Percentiles rank a stretch among this genome's conserved stretches.
Conservation (phyloP, 2,329 filamentous ascomycete species). For the Aspergillus versicolor region DNA sequence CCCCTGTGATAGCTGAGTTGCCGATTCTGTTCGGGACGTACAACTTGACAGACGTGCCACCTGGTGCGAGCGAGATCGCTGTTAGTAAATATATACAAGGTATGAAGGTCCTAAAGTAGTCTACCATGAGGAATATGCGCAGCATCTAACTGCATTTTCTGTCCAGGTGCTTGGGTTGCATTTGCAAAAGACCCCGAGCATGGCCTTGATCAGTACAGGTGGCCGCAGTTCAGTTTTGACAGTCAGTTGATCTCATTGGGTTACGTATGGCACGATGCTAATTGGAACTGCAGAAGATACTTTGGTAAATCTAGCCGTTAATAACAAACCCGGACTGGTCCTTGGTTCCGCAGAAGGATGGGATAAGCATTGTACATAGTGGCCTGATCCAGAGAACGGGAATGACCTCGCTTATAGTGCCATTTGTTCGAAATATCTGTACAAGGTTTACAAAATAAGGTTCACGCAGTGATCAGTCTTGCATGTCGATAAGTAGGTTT, state of each 20-base stretch:
- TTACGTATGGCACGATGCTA: too few relatives aligned
- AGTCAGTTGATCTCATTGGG: neutral
- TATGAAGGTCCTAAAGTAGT: neutral
- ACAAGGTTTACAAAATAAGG: too few relatives aligned
- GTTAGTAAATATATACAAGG: neutral
- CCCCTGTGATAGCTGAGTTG: neutral
- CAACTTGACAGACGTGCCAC: neutral
- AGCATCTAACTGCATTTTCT: neutral
- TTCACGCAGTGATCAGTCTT: too few relatives aligned
- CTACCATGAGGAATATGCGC: too few relatives aligned
- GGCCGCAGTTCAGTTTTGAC: neutral
- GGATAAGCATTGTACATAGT: neutral
- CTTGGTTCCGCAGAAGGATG: neutral
- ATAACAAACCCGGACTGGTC: neutral
- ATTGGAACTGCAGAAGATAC: neutral
- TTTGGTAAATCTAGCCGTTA: neutral
- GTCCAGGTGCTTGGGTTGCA: neutral
- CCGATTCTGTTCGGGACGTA: neutral
- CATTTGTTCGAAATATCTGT: too few relatives aligned
- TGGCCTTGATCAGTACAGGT: neutral
- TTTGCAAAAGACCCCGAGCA: neutral
- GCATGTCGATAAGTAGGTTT: too few relatives aligned
- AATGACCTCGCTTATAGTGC: too few relatives aligned
- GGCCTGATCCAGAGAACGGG: too few relatives aligned
- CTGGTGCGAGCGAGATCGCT: neutral